These are phyloP conservation scores for Saccharomyces hybrid DNA, from an alignment of 1,139 yeast species.

Conservation along the genomic window DNA sequence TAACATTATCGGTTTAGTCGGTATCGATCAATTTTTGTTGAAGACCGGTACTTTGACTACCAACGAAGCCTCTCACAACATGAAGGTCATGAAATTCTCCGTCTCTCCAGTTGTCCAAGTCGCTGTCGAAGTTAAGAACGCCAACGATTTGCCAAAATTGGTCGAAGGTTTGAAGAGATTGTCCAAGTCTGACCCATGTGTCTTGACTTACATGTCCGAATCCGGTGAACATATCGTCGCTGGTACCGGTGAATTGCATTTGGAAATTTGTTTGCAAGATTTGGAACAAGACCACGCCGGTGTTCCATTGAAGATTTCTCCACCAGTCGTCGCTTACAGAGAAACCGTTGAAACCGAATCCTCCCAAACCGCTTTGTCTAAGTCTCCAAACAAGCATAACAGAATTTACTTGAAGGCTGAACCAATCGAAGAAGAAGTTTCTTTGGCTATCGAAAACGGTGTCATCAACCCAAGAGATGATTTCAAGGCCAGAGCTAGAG, in stretches of 20 bases:
- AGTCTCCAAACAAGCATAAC: conserved; percentile 99
- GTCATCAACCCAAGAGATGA: conserved; percentile 92
- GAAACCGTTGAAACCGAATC: conserved; percentile 95
- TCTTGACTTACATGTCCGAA: conserved; percentile 74
- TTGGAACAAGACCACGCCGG: conserved; percentile 99
- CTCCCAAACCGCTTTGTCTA: conserved; percentile 91
- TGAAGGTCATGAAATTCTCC: conserved; percentile 99
- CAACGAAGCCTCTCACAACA: conserved; percentile 93
- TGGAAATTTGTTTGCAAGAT: conserved; percentile 95
- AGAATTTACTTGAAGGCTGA: conserved; percentile 97
- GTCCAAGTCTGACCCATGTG: conserved; percentile 99
- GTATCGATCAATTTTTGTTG: conserved; percentile 98
- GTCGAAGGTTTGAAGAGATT: conserved; percentile 99
- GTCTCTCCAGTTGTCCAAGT: conserved; percentile 99
- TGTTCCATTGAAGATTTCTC: conserved; percentile 94
- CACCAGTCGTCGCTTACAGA: conserved; percentile 98
- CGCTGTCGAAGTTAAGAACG: conserved; percentile 99
- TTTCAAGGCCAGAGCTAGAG: conserved; percentile 98
- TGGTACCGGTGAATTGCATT: conserved; percentile 99
- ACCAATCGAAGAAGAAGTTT: conserved; percentile 90
- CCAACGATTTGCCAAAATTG: conserved; percentile 97
- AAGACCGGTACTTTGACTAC: conserved; percentile 99
- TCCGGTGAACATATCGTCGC: conserved; percentile 99
- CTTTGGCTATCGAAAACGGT: conserved; percentile 89
- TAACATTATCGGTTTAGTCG: conserved; percentile 99